phyloP scores from a whole-genome alignment of 306 rosid genomes.

The Oemleria cerasiformis region DNA sequence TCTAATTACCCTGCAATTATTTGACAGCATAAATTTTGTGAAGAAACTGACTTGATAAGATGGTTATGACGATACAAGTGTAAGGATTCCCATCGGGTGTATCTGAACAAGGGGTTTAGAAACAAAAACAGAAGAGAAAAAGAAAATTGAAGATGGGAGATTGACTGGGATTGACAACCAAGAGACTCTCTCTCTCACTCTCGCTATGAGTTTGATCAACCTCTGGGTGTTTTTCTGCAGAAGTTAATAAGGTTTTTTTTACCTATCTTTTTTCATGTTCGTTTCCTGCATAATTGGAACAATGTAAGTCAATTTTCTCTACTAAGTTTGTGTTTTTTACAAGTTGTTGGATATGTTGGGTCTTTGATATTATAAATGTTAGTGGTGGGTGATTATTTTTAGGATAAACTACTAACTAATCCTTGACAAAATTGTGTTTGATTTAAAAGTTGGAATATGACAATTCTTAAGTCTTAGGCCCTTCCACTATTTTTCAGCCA shows the following conservation, averaged over 20 bases:
- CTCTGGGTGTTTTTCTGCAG: too few relatives aligned
- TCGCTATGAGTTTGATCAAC: conserved; percentile 1
- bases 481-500: too few relatives aligned
- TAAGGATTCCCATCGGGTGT: conserved; percentile 53
- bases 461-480: too few relatives aligned
- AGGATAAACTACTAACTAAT: too few relatives aligned
- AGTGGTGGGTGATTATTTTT: too few relatives aligned
- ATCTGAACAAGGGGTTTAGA: conserved; percentile 20
- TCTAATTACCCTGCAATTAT: background rate
- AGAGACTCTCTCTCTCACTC: background rate
- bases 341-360: background rate
- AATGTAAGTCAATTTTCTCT: background rate
- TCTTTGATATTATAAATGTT: background rate
- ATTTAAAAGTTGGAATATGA: too few relatives aligned
- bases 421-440: too few relatives aligned
- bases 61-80: conserved; percentile 69
- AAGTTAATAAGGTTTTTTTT: background rate
- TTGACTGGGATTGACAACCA: conserved; percentile 26
- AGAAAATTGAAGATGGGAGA: background rate
- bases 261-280: background rate
- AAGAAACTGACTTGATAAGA: conserved; percentile 19
- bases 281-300: background rate
- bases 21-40: conserved; percentile 5
- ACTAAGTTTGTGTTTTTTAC: background rate
- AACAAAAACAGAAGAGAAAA: too few relatives aligned